Percentiles rank a stretch among this genome's conserved stretches.
Evolutionary conservation across 768 basidiomycete species (phyloP).

Genomic region (Imleria badia): DNA sequence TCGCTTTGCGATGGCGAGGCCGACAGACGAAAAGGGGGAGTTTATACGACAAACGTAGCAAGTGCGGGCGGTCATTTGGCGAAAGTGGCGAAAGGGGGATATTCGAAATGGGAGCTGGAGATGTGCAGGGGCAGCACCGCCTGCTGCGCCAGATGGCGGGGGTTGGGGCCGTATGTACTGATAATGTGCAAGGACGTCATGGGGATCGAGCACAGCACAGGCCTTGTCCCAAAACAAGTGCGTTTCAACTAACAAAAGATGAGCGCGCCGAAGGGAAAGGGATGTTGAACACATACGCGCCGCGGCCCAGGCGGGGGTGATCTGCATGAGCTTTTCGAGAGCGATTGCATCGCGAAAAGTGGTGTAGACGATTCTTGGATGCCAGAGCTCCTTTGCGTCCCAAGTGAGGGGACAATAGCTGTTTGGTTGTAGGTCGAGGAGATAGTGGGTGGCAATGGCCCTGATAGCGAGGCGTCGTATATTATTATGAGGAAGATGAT

Average conservation of each 20-base stretch:
- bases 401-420: slow-evolving; percentile 49
- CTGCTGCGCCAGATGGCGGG: slow-evolving; percentile 22
- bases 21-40: slow-evolving; percentile 47
- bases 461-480: slow-evolving; percentile 11
- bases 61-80: slow-evolving; percentile 49
- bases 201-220: slow-evolving; percentile 58
- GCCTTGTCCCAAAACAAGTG: slow-evolving; percentile 75
- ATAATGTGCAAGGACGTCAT: slow-evolving; percentile 51
- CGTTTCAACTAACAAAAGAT: slow-evolving; percentile 52
- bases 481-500: slow-evolving; percentile 16
- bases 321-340: slow-evolving; percentile 60
- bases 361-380: slow-evolving; percentile 58
- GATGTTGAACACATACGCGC: slow-evolving; percentile 49
- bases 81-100: slow-evolving; percentile 61
- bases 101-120: slow-evolving; percentile 38
- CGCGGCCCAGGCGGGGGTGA: slow-evolving; percentile 58
- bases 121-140: slow-evolving; percentile 35
- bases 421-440: slow-evolving; percentile 45
- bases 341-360: slow-evolving; percentile 61
- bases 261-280: slow-evolving; percentile 4
- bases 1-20: slow-evolving; percentile 54
- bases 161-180: slow-evolving; percentile 45
- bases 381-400: slow-evolving; percentile 56
- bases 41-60: slow-evolving; percentile 75
- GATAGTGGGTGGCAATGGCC: slow-evolving; percentile 46